phyloP scores from a whole-genome alignment of 2,329 filamentous ascomycete genomes.

The Colletotrichum sp. region DNA sequence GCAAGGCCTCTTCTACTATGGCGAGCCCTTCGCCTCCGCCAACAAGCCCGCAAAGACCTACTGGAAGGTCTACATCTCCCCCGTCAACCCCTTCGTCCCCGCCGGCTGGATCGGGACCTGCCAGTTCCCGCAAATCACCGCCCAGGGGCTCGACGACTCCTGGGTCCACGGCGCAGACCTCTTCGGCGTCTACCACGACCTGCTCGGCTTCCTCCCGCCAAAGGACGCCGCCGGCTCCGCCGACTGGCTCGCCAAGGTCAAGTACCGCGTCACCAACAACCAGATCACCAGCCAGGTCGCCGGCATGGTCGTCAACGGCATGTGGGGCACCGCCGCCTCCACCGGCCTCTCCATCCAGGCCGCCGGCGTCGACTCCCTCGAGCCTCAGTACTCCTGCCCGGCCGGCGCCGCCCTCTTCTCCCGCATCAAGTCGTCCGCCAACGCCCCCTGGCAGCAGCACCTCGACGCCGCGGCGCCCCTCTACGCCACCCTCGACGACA shows the following conservation, averaged over 20 bases:
- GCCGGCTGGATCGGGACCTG: slow-evolving; percentile 76
- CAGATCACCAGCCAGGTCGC: slow-evolving; percentile 83
- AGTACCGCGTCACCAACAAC: slow-evolving; percentile 81
- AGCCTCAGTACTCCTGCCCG: slow-evolving; percentile 74
- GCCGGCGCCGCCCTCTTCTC: slow-evolving; percentile 48
- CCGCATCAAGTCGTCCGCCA: slow-evolving; percentile 46
- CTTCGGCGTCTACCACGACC: slow-evolving; percentile 75
- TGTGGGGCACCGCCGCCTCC: slow-evolving; percentile 57
- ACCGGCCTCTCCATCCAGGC: slow-evolving; percentile 50
- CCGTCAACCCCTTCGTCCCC: slow-evolving; percentile 70
- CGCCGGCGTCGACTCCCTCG: slow-evolving; percentile 70
- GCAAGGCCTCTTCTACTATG: slow-evolving; percentile 73
- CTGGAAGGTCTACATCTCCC: slow-evolving; percentile 68
- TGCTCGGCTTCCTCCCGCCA: slow-evolving; percentile 70
- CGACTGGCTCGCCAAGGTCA: slow-evolving; percentile 50
- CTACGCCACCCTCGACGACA: slow-evolving; percentile 65
- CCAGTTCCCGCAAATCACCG: slow-evolving; percentile 82
- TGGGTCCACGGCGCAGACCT: slow-evolving; percentile 79
- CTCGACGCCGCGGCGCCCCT: slow-evolving; percentile 60
- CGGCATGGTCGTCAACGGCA: slow-evolving; percentile 74
- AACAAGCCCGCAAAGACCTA: slow-evolving; percentile 57
- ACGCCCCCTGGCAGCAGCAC: slow-evolving; percentile 67
- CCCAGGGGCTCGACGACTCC: slow-evolving; percentile 73
- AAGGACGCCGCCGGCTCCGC: slow-evolving; percentile 33
- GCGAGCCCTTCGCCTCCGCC: slow-evolving; percentile 58